Evolutionary conservation across 2,329 filamentous ascomycete species (phyloP).

Genomic region (Microascus cirrosus): DNA sequence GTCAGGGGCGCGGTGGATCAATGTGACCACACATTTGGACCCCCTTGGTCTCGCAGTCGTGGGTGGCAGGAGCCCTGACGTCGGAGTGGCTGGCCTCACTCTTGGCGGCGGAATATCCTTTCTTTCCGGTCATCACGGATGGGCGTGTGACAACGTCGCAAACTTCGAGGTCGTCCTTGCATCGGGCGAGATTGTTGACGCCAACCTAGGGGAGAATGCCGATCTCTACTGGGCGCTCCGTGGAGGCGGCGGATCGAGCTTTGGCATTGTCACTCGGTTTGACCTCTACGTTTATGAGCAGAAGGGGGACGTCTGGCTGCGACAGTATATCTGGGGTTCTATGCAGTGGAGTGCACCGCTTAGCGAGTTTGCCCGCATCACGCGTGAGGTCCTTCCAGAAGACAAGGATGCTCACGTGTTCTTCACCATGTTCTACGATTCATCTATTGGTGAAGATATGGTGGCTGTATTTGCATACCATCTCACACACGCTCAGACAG

Average conservation of each 20-base stretch:
- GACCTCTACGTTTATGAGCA: conserved; percentile 24
- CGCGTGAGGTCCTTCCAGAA: conserved; percentile 6
- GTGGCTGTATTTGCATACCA: not conserved
- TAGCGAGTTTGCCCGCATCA: conserved; percentile 10
- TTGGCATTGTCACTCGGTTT: conserved; percentile 42
- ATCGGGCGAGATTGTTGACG: conserved; percentile 29
- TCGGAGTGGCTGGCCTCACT: conserved; percentile 17
- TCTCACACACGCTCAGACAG: conserved; percentile 5
- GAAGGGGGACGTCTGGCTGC: conserved; percentile 22
- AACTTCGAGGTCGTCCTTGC: conserved; percentile 33
- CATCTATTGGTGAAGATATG: conserved; percentile 4
- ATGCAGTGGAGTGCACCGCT: not conserved
- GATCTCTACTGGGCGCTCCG: conserved; percentile 48
- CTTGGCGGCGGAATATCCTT: conserved; percentile 14
- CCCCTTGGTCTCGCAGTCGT: conserved; percentile 24
- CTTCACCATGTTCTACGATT: conserved; percentile 15
- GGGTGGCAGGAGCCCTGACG: conserved; percentile 27
- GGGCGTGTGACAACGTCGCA: conserved; percentile 29
- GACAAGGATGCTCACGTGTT: conserved; percentile 5
- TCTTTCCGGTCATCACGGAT: conserved; percentile 22
- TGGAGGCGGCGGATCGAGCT: conserved; percentile 44
- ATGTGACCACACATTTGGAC: conserved; percentile 13
- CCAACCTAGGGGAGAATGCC: conserved; percentile 25
- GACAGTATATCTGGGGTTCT: conserved; percentile 4
- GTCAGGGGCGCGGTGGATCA: conserved; percentile 30